phyloP scores from a whole-genome alignment of 306 rosid genomes.

The Acacia melanoxylon region DNA sequence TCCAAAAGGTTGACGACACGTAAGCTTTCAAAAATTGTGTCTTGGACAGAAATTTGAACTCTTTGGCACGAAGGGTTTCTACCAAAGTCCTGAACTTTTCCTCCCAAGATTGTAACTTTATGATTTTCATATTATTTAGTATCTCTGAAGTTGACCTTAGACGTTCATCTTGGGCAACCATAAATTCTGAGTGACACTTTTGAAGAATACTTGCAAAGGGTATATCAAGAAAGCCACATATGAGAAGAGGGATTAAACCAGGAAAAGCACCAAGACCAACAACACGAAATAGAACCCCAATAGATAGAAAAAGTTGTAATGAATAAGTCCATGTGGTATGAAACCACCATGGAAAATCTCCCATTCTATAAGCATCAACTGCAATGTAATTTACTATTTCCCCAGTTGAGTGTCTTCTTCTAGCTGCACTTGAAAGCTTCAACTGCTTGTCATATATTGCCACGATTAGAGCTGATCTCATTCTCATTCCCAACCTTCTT shows the following conservation, averaged over 20 bases:
- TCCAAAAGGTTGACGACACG: slow-evolving; percentile 59
- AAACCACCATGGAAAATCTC: slow-evolving; percentile 90
- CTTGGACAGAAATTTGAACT: slow-evolving; percentile 66
- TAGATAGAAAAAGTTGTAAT: slow-evolving; percentile 47
- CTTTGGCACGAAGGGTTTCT: slow-evolving; percentile 48
- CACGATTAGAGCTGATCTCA: slow-evolving; percentile 82
- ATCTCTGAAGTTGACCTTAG: slow-evolving; percentile 82
- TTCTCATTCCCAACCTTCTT: slow-evolving; percentile 71
- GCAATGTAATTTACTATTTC: slow-evolving; percentile 80
- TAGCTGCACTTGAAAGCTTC: slow-evolving; percentile 63
- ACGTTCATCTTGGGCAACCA: slow-evolving; percentile 75
- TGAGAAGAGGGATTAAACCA: slow-evolving; percentile 57
- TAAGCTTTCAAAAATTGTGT: slow-evolving; percentile 42
- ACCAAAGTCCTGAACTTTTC: slow-evolving; percentile 57
- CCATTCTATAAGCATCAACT: slow-evolving; percentile 83
- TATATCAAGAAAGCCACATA: slow-evolving; percentile 60
- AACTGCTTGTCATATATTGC: slow-evolving; percentile 71
- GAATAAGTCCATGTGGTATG: slow-evolving; percentile 52
- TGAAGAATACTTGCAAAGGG: slow-evolving; percentile 65
- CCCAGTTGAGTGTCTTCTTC: slow-evolving; percentile 66
- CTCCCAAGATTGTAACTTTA: slow-evolving; percentile 86
- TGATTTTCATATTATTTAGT: slow-evolving; percentile 77
- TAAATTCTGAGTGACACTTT: slow-evolving; percentile 57
- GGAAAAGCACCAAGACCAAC: slow-evolving; percentile 72
- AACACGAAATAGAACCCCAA: slow-evolving; percentile 51